These are phyloP conservation scores for Xylona heveae DNA, from an alignment of 495 filamentous ascomycete species.

Conservation along the genomic window DNA sequence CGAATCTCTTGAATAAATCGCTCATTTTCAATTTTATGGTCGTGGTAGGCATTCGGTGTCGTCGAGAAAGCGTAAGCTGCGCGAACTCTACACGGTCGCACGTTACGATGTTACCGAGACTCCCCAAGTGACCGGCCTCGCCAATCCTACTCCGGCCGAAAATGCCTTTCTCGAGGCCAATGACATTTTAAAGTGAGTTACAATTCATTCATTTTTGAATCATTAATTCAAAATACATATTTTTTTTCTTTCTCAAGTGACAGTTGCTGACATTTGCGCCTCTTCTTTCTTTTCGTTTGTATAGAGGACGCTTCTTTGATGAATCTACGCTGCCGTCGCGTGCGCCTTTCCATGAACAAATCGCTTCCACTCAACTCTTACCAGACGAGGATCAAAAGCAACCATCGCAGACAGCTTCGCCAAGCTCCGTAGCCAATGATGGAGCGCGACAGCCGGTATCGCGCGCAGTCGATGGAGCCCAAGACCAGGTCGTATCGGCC, in stretches of 20 bases:
- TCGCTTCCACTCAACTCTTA: conserved; percentile 2
- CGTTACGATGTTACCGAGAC: conserved; percentile 16
- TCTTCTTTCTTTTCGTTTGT: conserved; percentile 6
- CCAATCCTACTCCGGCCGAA: conserved; percentile 32
- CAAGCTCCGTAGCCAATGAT: too few relatives aligned
- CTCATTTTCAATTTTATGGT: conserved; percentile 10
- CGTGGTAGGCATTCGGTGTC: conserved; percentile 41
- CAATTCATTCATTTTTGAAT: conserved; percentile 6
- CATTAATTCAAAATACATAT: conserved; percentile 6
- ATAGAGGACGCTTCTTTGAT: conserved; percentile 50
- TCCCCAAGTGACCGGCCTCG: conserved; percentile 23
- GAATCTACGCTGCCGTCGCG: conserved; percentile 41
- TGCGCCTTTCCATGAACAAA: too few relatives aligned
- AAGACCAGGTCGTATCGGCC: too few relatives aligned
- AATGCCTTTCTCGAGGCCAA: conserved; percentile 46
- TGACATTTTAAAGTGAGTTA: conserved; percentile 56
- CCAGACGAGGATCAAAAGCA: too few relatives aligned
- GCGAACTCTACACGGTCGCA: conserved; percentile 49
- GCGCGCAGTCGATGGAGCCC: too few relatives aligned
- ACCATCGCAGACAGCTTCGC: too few relatives aligned
- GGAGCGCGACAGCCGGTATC: too few relatives aligned
- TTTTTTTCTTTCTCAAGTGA: conserved; percentile 8
- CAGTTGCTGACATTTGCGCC: conserved; percentile 10
- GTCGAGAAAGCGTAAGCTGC: conserved; percentile 68
- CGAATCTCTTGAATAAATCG: conserved; percentile 14